Percentiles rank a stretch among this genome's conserved stretches.
Conservation (phyloP, 176 grass and related monocot species). For the Poa pratensis region DNA sequence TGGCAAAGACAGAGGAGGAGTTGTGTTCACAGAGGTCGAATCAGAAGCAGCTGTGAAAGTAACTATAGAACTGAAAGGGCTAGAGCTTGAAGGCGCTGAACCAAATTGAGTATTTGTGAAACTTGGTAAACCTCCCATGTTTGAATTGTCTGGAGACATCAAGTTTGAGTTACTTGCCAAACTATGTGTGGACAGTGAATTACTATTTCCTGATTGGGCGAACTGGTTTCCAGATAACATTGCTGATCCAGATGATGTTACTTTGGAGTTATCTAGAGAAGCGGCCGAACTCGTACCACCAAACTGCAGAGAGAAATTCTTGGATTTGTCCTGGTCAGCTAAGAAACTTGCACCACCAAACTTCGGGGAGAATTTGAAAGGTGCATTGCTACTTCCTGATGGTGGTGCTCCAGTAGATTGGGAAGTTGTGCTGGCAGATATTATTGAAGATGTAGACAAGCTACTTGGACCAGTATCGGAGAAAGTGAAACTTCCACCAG, state of each 20-base stretch:
- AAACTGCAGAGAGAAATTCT: slow-evolving; percentile 38
- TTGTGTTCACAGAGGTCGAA: not conserved
- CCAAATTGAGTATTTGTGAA: slow-evolving; percentile 25
- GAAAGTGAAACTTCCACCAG: slow-evolving; percentile 39
- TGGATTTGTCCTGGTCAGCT: slow-evolving; percentile 38
- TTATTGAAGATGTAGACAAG: slow-evolving; percentile 13
- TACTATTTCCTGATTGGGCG: slow-evolving; percentile 36
- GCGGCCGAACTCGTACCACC: not conserved
- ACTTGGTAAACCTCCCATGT: not conserved
- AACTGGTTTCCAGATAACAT: slow-evolving; percentile 28
- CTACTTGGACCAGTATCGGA: slow-evolving; percentile 22
- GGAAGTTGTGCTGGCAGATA: slow-evolving; percentile 8
- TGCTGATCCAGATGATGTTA: slow-evolving; percentile 1
- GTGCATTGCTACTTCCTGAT: not conserved
- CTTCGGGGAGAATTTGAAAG: slow-evolving; percentile 20
- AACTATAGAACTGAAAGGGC: slow-evolving; percentile 30
- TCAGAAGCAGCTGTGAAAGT: slow-evolving; percentile 4
- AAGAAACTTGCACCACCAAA: slow-evolving; percentile 36
- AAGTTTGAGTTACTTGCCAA: slow-evolving; percentile 13
- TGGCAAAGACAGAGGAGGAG: not conserved
- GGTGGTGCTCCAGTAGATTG: slow-evolving; percentile 22
- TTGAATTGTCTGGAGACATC: slow-evolving; percentile 24
- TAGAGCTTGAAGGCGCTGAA: slow-evolving; percentile 29
- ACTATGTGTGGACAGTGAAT: slow-evolving; percentile 15
- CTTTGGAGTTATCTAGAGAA: slow-evolving; percentile 26